Evolutionary conservation across 2,329 filamentous ascomycete genomes (phyloP), one percentile per base, ranked within the genome.

Genomic region (Penicillium sp.): DNA sequence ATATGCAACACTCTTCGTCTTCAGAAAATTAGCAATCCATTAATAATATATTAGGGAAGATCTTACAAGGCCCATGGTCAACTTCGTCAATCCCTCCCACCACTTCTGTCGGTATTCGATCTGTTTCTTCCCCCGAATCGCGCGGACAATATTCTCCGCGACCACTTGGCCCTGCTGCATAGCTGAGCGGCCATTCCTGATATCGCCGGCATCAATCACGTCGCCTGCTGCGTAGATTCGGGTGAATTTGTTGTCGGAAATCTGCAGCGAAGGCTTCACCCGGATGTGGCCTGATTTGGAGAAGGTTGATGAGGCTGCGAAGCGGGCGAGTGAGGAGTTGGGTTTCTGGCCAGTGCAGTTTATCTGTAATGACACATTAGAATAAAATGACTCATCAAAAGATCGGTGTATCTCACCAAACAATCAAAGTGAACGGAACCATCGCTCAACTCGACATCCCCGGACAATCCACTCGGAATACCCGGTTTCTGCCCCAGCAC

Each of bases 211-310:
- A 21, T 82, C 80, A 3, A 83, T 79, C 4, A 89, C 82, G 55
- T 88, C 85, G 15, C 86, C 86, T n/a, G 83, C 79, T 1, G 80
- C 81, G 59, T 84, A 88, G 2, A 88, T 74, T 53, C 84, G 78
- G 1, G 77, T 73, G 7, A 79, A 71, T 0, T 55, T 51, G 2
- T 74, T 67, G 57, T 82, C 79, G 7, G 68, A 62, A 12, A 88
- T 71, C 54, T 87, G 84, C 26, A 88, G 72, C 0, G 80, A 84
- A 0, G 78, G 73, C 42, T 78, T 77, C 20, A 87, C 80, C 1
- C 72, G 71, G 58, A 86, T 78, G 51, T 80, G 76, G 1, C 79
- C 80, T 0, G 75, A 76, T 3, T 67, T 56, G 0, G 78, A 75
- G 48, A 84, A 74, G 3, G 75, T 70, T 0, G 61, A 49, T 0